Evolutionary conservation across 305 asterid genomes (phyloP).

Genomic region (Solanum hybrid): DNA sequence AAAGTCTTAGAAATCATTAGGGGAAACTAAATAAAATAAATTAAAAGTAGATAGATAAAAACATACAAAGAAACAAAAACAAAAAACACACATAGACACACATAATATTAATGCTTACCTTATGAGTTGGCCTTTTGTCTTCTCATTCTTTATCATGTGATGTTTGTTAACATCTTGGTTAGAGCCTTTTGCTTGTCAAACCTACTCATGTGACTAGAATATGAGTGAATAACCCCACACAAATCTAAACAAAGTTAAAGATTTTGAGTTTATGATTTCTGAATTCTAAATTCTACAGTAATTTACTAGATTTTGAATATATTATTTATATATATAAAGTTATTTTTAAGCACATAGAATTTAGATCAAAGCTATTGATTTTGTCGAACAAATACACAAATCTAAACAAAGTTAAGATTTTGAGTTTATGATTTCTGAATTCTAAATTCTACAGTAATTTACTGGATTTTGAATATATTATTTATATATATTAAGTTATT

Average conservation of each 20-base stretch:
- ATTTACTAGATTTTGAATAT: neutral
- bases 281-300: neutral
- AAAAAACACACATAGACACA: conserved; percentile 5
- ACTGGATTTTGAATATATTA: neutral
- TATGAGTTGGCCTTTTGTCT: conserved; percentile 9
- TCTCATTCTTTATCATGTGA: neutral
- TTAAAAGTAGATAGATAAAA: neutral
- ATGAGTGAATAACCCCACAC: neutral
- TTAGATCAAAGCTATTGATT: neutral
- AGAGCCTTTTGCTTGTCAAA: conserved; percentile 7
- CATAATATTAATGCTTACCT: neutral
- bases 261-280: neutral
- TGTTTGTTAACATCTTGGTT: conserved; percentile 6
- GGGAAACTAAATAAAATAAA: conserved; percentile 2
- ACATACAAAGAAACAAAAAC: conserved; percentile 3
- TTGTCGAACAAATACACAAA: neutral
- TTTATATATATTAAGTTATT: neutral
- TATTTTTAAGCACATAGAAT: neutral
- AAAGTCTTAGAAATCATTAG: neutral
- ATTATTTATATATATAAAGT: neutral
- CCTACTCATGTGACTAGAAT: conserved; percentile 1
- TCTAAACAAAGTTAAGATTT: neutral
- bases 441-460: neutral
- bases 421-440: neutral
- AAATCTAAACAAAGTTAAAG: neutral